Base-by-base conservation (phyloP, 148 eudicot species). In the Rheum nobile region DNA sequence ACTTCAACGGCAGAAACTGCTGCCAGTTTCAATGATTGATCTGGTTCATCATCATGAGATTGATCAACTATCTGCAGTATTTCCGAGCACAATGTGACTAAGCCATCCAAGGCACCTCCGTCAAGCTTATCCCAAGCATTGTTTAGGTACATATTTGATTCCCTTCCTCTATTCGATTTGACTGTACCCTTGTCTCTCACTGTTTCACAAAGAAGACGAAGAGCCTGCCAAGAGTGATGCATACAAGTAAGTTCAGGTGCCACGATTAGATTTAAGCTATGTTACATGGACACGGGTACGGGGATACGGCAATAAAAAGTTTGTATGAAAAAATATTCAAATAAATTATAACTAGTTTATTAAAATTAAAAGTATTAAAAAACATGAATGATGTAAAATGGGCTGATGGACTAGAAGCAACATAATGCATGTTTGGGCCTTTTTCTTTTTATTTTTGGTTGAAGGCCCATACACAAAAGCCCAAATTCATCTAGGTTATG, bases 1-100 rank as follows among this genome's bases (percentile, higher is more conserved):
- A 80, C 86, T 85, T 95, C 97, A 69, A 95, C 44, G 13, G 93
- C 84, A 42, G 96, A 87, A 74, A 90, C 80, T 67, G 93, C 91
- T 32, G 86, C 83, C 44, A 90, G 80, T 80, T 80, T 86, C 81
- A 90, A 77, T 0, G 91, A 78, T 54, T 72, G 76, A 79, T 79
- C 76, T 29, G 67, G 35, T 37, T 78, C 73, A 78, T 76, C 75
- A 57, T 82, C 79, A 72, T 61, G 52, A 75, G 85, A 70, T 28
- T 69, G 79, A 73, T 93, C 93, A 69, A 91, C 80, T 74, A 91
- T 79, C 75, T 80, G 80, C 75, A 95, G 79, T 47, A 95, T 88
- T 79, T 87, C 86, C 72, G 74, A 67, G 79, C 90, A 86, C 81
- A 95, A 57, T 16, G 81, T 71, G 71, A 72, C 82, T 43, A 95